Evolutionary conservation across 2,329 filamentous ascomycete species (phyloP), one percentile per base, ranked within the genome.

Genomic region (Hypomyces rosellus): DNA sequence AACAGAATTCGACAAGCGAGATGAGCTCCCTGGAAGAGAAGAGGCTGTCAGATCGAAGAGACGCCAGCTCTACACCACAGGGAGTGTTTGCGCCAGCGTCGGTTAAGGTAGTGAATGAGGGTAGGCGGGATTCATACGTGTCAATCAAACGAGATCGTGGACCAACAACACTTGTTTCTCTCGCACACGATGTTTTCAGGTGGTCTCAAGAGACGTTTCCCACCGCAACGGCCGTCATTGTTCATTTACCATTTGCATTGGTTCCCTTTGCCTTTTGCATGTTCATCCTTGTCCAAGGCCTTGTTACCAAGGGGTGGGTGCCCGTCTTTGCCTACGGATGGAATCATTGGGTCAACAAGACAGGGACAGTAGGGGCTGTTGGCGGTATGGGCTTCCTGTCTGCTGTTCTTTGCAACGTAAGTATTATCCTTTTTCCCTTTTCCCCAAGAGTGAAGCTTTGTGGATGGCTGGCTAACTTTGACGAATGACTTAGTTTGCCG

Each of bases 281-380:
- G 85, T 89, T 89, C 54, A 75, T 89, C 9, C 75, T 89, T 0
- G 85, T 89, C 0, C 85, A 89, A 60, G 84, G 77, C 0, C 67
- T 89, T 1, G 85, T 86, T 0, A 87, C 82, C 0, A 88, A 86
- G 55, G 85, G 86, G 11, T 89, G 86, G 86, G 81, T 89, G 0
- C 76, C 78, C 0, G 82, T 88, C 0, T 89, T 89, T 57, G 85
- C 85, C 0, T 74, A 86, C 46, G 85, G 85, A 1, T 89, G 85
- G 85, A 78, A 86, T 51, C 80, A 85, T 46, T 88, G 85, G 85
- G 84, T 87, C 0, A 67, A 73, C 9, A 84, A 77, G 61, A 89
- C 85, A 0, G 85, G 85, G 0, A 85, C 82, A 0, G 69, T 88
- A 0, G 85, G 85, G 1, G 78, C 77, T 1, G 76, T 89, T 34